Conservation (phyloP, 306 rosid species). For the barrel medic (Medicago truncatula) region MtrunA17r5.0-ANR NC_053048.1:31205501-31206000, state of each 20-base stretch:
- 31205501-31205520: background rate
- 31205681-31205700: conserved; percentile 6
- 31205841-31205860: conserved; percentile 99
- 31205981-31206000: conserved; percentile 30
- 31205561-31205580: background rate
- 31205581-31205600: background rate
- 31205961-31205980: conserved; percentile 40
- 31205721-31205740: conserved; percentile 20
- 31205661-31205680: conserved; percentile 37
- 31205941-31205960: conserved; percentile 34
- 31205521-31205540: background rate
- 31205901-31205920: conserved; percentile 89
- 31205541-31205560: background rate
- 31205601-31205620: background rate
- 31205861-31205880: conserved; percentile 88
- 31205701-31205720: background rate
- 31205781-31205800: conserved; percentile 98
- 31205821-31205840: conserved; percentile 97
- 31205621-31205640: conserved; percentile 11
- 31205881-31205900: conserved; percentile 96
- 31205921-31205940: conserved; percentile 96
- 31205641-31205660: conserved; percentile 33
- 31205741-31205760: conserved; percentile 24
- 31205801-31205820: conserved; percentile 94
- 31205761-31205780: conserved; percentile 62